A percentile compares a stretch with the other conserved stretches of the same genome.
Evolutionary conservation across 2,329 filamentous ascomycete species (phyloP).

Genomic region (Alternaria ventricosa): DNA sequence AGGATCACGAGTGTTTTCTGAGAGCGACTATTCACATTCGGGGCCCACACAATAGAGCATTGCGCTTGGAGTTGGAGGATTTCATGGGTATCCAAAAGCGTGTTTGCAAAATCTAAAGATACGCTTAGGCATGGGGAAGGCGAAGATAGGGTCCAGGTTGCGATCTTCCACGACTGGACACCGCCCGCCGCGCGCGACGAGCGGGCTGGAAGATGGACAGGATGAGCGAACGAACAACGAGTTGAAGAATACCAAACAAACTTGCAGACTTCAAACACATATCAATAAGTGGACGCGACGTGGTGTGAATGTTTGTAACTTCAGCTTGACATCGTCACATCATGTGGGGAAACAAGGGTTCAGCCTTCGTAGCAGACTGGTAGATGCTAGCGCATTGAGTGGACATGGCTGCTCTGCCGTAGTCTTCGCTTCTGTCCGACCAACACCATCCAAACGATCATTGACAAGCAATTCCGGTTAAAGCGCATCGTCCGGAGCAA

Average conservation of each 20-base stretch:
- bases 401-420: slow-evolving; percentile 14
- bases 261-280: slow-evolving; percentile 15
- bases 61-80: slow-evolving; percentile 44
- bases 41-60: slow-evolving; percentile 38
- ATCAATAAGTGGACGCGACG: background rate
- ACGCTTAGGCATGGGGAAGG: slow-evolving; percentile 17
- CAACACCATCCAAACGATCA: slow-evolving; percentile 18
- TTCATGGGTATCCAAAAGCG: slow-evolving; percentile 41
- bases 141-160: slow-evolving; percentile 17
- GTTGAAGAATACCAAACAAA: slow-evolving; percentile 21
- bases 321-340: background rate
- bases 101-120: slow-evolving; percentile 24
- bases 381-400: slow-evolving; percentile 23
- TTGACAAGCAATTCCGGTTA: slow-evolving; percentile 11
- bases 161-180: slow-evolving; percentile 10
- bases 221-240: slow-evolving; percentile 10
- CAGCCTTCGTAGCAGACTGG: background rate
- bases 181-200: slow-evolving; percentile 17
- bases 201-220: slow-evolving; percentile 20
- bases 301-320: slow-evolving; percentile 4
- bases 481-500: slow-evolving; percentile 6
- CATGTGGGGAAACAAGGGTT: slow-evolving; percentile 15
- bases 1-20: slow-evolving; percentile 8
- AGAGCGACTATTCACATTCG: slow-evolving; percentile 11
- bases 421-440: slow-evolving; percentile 18